Evolutionary conservation across 2,329 filamentous ascomycete genomes (phyloP).

Genomic region (Fusarium sp.): DNA sequence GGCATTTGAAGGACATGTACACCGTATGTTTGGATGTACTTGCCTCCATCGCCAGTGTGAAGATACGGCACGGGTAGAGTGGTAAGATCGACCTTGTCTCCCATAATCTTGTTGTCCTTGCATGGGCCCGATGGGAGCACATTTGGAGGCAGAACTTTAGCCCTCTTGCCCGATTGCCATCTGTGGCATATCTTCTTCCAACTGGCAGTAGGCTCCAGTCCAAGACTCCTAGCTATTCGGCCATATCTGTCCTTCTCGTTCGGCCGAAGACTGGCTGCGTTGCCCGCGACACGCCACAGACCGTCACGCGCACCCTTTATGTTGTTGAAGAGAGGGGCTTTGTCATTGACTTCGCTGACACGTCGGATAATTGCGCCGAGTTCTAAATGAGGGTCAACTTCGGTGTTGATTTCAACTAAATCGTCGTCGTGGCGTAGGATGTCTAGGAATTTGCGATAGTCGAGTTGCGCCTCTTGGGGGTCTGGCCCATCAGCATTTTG

Average conservation of each 20-base stretch:
- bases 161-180: not conserved
- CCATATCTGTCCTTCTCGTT: constrained; percentile 49
- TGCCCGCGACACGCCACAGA: constrained; percentile 57
- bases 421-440: constrained; percentile 49
- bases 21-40: constrained; percentile 63
- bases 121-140: constrained; percentile 40
- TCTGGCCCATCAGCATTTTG: not conserved
- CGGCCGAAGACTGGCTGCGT: constrained; percentile 50
- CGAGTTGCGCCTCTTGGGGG: constrained; percentile 10
- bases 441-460: constrained; percentile 26
- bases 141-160: constrained; percentile 44
- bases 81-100: constrained; percentile 43
- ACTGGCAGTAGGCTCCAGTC: constrained; percentile 2
- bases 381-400: constrained; percentile 57
- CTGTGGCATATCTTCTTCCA: constrained; percentile 4
- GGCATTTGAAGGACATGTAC: constrained; percentile 59
- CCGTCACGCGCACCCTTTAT: constrained; percentile 57
- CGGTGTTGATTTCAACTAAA: constrained; percentile 54
- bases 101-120: constrained; percentile 14
- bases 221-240: constrained; percentile 55
- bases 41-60: constrained; percentile 58
- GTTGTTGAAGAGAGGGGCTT: constrained; percentile 63
- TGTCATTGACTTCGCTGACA: constrained; percentile 57
- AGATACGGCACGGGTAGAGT: constrained; percentile 54
- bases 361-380: constrained; percentile 57